phyloP scores from a whole-genome alignment of 768 basidiomycete species.

The Megacollybia marginata region DNA sequence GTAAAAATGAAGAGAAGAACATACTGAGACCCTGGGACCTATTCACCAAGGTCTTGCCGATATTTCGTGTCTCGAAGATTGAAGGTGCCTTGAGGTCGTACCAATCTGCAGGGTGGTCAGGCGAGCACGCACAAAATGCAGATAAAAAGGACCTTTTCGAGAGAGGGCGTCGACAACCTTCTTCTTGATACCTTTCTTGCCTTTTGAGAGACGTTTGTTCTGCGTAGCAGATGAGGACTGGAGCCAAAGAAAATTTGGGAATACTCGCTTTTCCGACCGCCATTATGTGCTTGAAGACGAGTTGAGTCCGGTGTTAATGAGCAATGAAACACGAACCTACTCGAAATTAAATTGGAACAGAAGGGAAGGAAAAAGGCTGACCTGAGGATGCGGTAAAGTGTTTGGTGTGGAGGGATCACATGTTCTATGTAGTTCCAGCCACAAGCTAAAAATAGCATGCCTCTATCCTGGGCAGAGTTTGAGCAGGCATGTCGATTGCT shows the following conservation, averaged over 20 bases:
- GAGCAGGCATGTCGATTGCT: conserved; percentile 1
- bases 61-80: conserved; percentile 92
- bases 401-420: no score
- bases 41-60: conserved; percentile 98
- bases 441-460: no score
- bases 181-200: conserved; percentile 99
- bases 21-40: conserved; percentile 95
- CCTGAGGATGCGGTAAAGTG: no score
- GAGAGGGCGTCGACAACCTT: conserved; percentile 99
- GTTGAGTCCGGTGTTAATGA: no score
- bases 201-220: conserved; percentile 98
- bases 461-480: no score
- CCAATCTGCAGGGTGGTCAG: conserved; percentile 63
- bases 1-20: conserved; percentile 25
- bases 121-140: background rate
- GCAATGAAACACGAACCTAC: no score
- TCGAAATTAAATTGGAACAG: no score
- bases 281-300: conserved; percentile 37
- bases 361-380: no score
- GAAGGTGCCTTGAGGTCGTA: conserved; percentile 99
- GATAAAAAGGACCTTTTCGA: conserved; percentile 82
- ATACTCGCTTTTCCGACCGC: conserved; percentile 79
- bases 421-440: no score
- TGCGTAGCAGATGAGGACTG: conserved; percentile 22
- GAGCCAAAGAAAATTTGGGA: background rate